phyloP scores from a whole-genome alignment of 257 asterid genomes.

The Nicotiana noctiflora region DNA sequence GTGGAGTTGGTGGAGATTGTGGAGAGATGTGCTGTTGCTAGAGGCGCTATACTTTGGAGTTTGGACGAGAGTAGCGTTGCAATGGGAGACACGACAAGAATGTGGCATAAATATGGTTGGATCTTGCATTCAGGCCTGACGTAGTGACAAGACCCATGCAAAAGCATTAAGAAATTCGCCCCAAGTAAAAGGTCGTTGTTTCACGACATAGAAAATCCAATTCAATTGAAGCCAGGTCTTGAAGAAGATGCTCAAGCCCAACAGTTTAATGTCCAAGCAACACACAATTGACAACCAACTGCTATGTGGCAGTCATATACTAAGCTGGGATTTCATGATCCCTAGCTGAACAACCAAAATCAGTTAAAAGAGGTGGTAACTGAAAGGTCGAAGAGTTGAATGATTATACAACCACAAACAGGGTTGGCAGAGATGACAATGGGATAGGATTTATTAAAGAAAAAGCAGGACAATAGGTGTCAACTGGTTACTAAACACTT shows the following conservation, averaged over 20 bases:
- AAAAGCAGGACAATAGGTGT: not conserved
- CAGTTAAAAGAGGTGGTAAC: not conserved
- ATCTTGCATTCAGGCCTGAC: not conserved
- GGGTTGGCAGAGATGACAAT: not conserved
- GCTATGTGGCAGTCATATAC: not conserved
- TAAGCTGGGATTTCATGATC: not conserved
- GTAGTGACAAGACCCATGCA: not conserved
- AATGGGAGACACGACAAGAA: not conserved
- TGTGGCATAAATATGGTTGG: not conserved
- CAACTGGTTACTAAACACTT: not conserved
- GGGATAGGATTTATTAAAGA: not conserved
- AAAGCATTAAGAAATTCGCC: not conserved
- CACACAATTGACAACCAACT: too few species aligned
- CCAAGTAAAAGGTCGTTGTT: not conserved
- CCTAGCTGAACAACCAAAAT: not conserved
- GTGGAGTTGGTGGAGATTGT: not conserved
- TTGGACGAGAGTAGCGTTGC: not conserved
- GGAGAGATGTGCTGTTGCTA: not conserved
- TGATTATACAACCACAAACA: not conserved
- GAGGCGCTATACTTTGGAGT: not conserved
- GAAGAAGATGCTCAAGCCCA: not conserved
- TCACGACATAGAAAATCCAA: not conserved
- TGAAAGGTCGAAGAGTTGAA: not conserved
- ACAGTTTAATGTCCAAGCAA: not conserved
- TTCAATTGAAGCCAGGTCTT: not conserved